Evolutionary conservation across 1,139 yeast species (phyloP).

Genomic region (Lodderomyces theae): DNA sequence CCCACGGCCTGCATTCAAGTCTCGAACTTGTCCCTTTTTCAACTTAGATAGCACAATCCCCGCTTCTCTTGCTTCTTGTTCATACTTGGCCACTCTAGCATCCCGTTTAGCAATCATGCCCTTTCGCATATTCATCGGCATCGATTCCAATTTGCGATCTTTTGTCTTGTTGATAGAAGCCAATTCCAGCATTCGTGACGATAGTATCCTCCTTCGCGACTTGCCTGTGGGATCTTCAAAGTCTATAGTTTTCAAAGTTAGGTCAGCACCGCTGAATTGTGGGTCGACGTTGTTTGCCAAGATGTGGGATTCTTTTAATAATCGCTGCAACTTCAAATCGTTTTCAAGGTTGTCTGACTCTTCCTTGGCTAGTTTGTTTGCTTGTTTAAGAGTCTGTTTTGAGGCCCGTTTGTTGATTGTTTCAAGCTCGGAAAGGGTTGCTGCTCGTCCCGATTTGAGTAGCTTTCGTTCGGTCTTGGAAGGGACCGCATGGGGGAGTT

Average conservation of each 20-base stretch:
- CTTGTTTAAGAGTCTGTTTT: conserved; percentile 30
- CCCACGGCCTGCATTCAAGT: conserved; percentile 54
- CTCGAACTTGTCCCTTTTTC: conserved; percentile 62
- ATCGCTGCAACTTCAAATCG: conserved; percentile 79
- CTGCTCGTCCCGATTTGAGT: conserved; percentile 42
- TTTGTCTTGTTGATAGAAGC: conserved; percentile 50
- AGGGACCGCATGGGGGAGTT: conserved; percentile 11
- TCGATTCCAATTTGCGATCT: conserved; percentile 58
- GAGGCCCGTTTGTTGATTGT: conserved; percentile 21
- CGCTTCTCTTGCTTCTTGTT: conserved; percentile 79
- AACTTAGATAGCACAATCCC: conserved; percentile 76
- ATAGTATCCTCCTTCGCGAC: conserved; percentile 70
- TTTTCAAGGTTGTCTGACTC: conserved; percentile 59
- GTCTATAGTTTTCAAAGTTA: conserved; percentile 65
- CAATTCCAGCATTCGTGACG: conserved; percentile 58
- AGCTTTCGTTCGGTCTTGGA: conserved; percentile 32
- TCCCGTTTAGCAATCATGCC: conserved; percentile 69
- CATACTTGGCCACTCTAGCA: conserved; percentile 54
- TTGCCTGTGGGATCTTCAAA: conserved; percentile 76
- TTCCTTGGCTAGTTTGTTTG: conserved; percentile 33
- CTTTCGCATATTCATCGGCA: conserved; percentile 86
- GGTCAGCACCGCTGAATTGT: conserved; percentile 71
- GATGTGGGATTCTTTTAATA: conserved; percentile 83
- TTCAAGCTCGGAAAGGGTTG: conserved; percentile 37
- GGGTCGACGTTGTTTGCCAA: conserved; percentile 37